A percentile compares a stretch with the other conserved stretches of the same genome.
Conservation (phyloP, 345 rosid genomes). For the Reutealis trisperma region DNA sequence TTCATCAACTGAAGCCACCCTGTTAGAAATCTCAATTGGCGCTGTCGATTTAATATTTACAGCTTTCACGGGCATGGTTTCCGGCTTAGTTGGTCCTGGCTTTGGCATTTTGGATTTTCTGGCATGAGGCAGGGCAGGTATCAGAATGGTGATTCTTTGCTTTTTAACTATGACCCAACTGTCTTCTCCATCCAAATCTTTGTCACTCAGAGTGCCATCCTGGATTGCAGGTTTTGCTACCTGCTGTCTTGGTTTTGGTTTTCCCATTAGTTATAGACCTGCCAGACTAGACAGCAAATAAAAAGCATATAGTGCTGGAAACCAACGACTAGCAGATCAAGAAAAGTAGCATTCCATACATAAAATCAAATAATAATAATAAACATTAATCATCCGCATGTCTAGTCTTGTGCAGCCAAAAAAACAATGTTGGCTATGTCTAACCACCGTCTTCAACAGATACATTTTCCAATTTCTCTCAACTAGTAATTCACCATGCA, state of each 20-base stretch:
- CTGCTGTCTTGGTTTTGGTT: conserved; percentile 40
- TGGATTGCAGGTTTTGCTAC: conserved; percentile 19
- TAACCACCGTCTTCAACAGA: not conserved
- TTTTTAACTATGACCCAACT: conserved; percentile 73
- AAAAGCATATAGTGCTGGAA: not conserved
- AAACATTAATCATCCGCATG: not conserved
- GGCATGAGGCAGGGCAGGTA: conserved; percentile 53
- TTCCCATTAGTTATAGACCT: conserved; percentile 20
- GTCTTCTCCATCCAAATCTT: conserved; percentile 42
- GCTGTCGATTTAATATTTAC: conserved; percentile 17
- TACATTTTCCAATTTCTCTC: not conserved
- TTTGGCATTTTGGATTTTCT: conserved; percentile 31
- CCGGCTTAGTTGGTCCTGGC: conserved; percentile 37
- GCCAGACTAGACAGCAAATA: not conserved
- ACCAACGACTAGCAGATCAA: not conserved
- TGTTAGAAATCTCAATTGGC: conserved; percentile 26
- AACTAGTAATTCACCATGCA: not conserved
- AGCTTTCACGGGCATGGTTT: conserved; percentile 27
- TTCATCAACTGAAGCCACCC: conserved; percentile 36
- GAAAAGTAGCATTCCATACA: not conserved
- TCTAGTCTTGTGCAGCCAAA: not conserved
- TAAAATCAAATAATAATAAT: not conserved
- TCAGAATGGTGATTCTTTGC: conserved; percentile 63
- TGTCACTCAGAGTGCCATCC: not conserved
- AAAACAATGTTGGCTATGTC: not conserved